Percentiles rank a stretch among this genome's conserved stretches.
Conservation (phyloP, 306 rosid genomes). For the Senna tora region DNA sequence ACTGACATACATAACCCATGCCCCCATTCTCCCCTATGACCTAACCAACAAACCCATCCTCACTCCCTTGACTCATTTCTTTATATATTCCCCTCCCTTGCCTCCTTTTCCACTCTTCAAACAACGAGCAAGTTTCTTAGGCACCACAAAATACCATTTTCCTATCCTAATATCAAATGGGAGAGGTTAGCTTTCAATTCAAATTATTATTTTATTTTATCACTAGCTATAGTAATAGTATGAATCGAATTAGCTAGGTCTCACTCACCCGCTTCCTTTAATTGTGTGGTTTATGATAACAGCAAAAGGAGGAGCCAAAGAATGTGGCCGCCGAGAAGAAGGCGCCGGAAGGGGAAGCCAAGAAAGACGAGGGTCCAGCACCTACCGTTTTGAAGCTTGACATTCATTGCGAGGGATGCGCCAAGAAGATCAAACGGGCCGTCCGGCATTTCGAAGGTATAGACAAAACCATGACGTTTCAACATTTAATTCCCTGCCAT, state of each 20-base stretch:
- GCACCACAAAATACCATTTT: background rate
- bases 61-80: conserved; percentile 16
- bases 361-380: conserved; percentile 49
- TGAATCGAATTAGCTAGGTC: background rate
- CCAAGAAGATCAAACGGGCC: conserved; percentile 64
- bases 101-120: conserved; percentile 35
- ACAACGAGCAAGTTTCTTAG: conserved; percentile 15
- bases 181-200: conserved; percentile 53
- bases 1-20: background rate
- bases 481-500: background rate
- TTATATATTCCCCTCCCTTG: conserved; percentile 32
- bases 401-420: conserved; percentile 91
- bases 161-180: conserved; percentile 48
- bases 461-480: background rate
- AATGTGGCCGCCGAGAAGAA: conserved; percentile 49
- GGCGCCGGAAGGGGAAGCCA: conserved; percentile 48
- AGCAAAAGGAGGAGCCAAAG: conserved; percentile 49
- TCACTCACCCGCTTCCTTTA: background rate
- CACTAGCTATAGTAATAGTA: too few species aligned
- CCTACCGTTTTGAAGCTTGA: conserved; percentile 69
- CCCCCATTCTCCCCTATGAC: background rate
- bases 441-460: conserved; percentile 63
- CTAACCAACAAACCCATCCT: background rate
- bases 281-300: background rate
- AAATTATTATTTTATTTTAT: background rate